Evolutionary conservation across 1,139 yeast species (phyloP).

Genomic region (Taiozyma onychis): DNA sequence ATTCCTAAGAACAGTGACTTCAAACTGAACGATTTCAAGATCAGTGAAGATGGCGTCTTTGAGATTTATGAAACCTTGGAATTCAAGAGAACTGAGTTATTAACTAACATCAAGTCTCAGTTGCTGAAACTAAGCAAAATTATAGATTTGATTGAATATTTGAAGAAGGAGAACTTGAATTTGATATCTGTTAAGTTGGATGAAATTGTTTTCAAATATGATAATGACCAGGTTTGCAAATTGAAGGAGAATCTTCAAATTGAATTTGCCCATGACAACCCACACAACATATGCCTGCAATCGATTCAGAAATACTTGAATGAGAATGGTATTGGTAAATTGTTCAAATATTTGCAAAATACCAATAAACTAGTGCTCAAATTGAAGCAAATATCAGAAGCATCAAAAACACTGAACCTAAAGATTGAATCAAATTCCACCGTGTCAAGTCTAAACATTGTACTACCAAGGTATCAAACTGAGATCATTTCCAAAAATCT

Average conservation of each 20-base stretch:
- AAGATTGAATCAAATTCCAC: slow-evolving; percentile 1
- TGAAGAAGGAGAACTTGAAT: slow-evolving; percentile 17
- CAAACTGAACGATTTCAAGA: slow-evolving; percentile 16
- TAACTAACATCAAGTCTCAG: slow-evolving; percentile 12
- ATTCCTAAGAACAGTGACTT: slow-evolving; percentile 1
- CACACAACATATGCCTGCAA: slow-evolving; percentile 18
- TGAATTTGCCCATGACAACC: slow-evolving; percentile 19
- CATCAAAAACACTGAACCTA: not conserved
- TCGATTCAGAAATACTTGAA: slow-evolving; percentile 19
- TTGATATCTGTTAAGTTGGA: slow-evolving; percentile 21
- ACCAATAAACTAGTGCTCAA: slow-evolving; percentile 16
- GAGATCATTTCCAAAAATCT: slow-evolving; percentile 19
- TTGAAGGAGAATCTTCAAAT: slow-evolving; percentile 17
- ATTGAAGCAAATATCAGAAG: slow-evolving; percentile 9
- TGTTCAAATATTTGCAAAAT: slow-evolving; percentile 20
- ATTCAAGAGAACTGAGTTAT: slow-evolving; percentile 11
- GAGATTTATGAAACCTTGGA: slow-evolving; percentile 18
- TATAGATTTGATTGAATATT: slow-evolving; percentile 19
- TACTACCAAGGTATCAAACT: not conserved
- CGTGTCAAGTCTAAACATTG: slow-evolving; percentile 6
- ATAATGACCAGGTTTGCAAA: slow-evolving; percentile 15
- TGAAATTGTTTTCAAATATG: slow-evolving; percentile 22
- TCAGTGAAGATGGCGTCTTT: slow-evolving; percentile 19
- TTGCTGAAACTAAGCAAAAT: slow-evolving; percentile 19
- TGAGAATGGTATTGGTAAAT: slow-evolving; percentile 17